A percentile compares a stretch with the other conserved stretches of the same genome.
These are phyloP conservation scores for Dendrocalamus sinicus DNA, from an alignment of 176 grass and related monocot genomes.

Conservation along the genomic window DNA sequence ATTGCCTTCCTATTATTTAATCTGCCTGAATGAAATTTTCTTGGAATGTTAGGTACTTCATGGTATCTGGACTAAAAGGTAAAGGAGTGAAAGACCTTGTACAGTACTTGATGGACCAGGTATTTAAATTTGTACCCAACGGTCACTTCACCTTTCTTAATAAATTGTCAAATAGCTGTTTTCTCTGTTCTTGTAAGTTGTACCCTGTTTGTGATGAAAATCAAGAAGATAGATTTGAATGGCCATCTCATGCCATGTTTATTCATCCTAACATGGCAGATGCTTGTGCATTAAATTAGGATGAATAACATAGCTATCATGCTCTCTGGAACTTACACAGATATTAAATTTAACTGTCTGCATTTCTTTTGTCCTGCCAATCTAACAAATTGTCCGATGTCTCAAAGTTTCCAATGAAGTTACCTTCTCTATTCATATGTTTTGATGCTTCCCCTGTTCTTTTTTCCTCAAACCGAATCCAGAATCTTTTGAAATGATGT, in stretches of 20 bases:
- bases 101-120: slow-evolving; percentile 89
- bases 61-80: slow-evolving; percentile 92
- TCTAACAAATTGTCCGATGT: not conserved
- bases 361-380: not conserved
- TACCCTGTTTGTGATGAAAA: not conserved
- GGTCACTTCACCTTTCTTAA: not conserved
- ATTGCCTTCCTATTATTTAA: slow-evolving; percentile 34
- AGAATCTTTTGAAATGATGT: not conserved
- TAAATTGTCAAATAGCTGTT: slow-evolving; percentile 6
- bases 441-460: not conserved
- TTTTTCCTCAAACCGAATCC: slow-evolving; percentile 9
- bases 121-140: slow-evolving; percentile 35
- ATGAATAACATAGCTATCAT: slow-evolving; percentile 24
- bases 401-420: not conserved
- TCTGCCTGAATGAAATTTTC: slow-evolving; percentile 34
- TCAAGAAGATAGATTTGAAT: slow-evolving; percentile 19
- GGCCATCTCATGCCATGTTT: slow-evolving; percentile 6
- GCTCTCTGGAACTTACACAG: slow-evolving; percentile 4
- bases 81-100: slow-evolving; percentile 94
- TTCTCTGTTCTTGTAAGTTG: slow-evolving; percentile 14
- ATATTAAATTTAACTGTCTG: not conserved
- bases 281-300: slow-evolving; percentile 10
- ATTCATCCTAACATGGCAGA: slow-evolving; percentile 8
- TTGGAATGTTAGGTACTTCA: slow-evolving; percentile 74
- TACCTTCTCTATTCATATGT: not conserved